Evolutionary conservation across 345 rosid genomes (phyloP).

Genomic region (Pistacia integerrima): DNA sequence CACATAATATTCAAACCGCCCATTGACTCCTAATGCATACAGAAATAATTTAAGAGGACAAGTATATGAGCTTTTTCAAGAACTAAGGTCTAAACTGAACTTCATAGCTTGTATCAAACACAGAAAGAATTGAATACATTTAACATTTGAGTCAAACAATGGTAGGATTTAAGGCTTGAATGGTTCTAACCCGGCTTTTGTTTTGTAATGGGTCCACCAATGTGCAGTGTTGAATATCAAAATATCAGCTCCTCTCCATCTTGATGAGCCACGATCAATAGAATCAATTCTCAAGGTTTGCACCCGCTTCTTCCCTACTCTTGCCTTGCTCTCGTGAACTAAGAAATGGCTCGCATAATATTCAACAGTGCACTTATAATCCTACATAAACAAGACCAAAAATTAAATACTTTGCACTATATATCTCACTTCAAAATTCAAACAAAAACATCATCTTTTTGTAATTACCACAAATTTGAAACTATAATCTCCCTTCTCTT

Average conservation of each 20-base stretch:
- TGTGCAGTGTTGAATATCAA: conserved; percentile 92
- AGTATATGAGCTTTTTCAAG: conserved; percentile 3
- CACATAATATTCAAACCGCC: not conserved
- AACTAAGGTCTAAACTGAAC: not conserved
- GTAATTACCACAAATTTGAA: conserved; percentile 75
- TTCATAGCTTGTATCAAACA: not conserved
- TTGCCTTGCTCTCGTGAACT: conserved; percentile 87
- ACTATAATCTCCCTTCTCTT: conserved; percentile 81
- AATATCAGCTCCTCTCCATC: conserved; percentile 92
- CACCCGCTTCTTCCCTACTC: conserved; percentile 66
- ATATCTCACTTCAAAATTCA: not conserved
- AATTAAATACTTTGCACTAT: not conserved
- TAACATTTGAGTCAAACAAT: conserved; percentile 9
- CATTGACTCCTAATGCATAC: no score
- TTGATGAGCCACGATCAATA: conserved; percentile 82
- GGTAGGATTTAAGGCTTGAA: not conserved
- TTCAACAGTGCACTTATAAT: conserved; percentile 83
- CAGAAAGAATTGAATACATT: not conserved
- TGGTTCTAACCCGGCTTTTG: conserved; percentile 80
- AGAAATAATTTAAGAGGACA: not conserved
- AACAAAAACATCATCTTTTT: not conserved
- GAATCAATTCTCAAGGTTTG: conserved; percentile 82
- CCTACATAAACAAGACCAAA: conserved; percentile 49
- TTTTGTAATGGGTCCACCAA: conserved; percentile 98
- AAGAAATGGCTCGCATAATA: conserved; percentile 79